phyloP scores from a whole-genome alignment of 2,329 filamentous ascomycete genomes.

The Dactylellina haptotyla region DNA sequence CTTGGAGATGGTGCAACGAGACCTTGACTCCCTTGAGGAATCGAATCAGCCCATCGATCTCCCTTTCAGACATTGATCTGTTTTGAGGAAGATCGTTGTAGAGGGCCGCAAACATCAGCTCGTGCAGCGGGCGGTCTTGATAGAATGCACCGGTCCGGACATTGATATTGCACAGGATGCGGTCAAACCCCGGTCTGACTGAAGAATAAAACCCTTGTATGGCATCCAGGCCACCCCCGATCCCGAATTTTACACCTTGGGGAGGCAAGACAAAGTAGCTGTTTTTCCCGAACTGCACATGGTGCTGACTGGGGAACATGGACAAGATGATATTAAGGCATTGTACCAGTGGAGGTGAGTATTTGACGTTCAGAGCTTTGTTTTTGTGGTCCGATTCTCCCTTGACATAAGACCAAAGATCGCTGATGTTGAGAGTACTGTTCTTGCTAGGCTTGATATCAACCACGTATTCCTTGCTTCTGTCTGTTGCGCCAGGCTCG shows the following conservation, averaged over 20 bases:
- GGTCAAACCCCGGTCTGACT: conserved; percentile 69
- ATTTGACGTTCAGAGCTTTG: conserved; percentile 54
- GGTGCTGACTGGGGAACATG: conserved; percentile 55
- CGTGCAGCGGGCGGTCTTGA: conserved; percentile 59
- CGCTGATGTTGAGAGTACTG: conserved; percentile 38
- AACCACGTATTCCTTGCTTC: conserved; percentile 55
- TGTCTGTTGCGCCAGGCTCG: conserved; percentile 53
- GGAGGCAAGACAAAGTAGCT: conserved; percentile 59
- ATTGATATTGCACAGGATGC: conserved; percentile 72
- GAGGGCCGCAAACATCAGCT: conserved; percentile 34
- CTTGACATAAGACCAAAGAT: conserved; percentile 55
- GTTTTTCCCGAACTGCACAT: conserved; percentile 56
- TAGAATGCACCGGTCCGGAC: conserved; percentile 72
- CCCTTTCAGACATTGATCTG: conserved; percentile 4
- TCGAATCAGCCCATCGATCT: conserved; percentile 15
- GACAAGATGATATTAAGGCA: conserved; percentile 57
- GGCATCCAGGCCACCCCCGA: conserved; percentile 68
- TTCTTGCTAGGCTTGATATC: conserved; percentile 54
- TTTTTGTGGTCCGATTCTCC: conserved; percentile 54
- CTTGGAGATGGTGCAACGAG: conserved; percentile 42
- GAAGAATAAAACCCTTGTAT: conserved; percentile 72
- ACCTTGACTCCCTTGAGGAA: conserved; percentile 45
- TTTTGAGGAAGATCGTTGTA: conserved; percentile 16
- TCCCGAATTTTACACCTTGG: conserved; percentile 56
- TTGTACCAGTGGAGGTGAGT: conserved; percentile 55